Conservation (phyloP, 495 filamentous ascomycete genomes). For the Hyaloscypha variabilis region DNA sequence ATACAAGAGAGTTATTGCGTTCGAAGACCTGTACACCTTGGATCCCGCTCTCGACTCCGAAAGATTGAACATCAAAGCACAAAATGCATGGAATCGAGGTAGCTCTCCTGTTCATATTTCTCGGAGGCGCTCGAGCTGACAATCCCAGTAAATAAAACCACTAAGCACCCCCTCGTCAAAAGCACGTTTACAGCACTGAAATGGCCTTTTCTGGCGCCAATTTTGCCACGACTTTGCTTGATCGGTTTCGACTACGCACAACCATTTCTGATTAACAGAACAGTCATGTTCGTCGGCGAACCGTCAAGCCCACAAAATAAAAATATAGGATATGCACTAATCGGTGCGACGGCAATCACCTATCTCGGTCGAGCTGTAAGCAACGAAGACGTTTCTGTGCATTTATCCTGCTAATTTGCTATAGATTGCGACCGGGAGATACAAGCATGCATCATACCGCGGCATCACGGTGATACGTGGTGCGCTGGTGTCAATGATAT, state of each 20-base stretch:
- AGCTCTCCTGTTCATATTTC: neutral
- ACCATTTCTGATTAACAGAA: conserved; percentile 54
- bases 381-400: neutral
- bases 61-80: neutral
- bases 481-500: conserved; percentile 31
- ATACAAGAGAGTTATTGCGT: neutral
- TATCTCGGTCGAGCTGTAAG: conserved; percentile 49
- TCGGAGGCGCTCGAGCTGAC: conserved; percentile 7
- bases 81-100: neutral
- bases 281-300: conserved; percentile 28
- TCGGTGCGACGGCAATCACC: conserved; percentile 27
- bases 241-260: conserved; percentile 65
- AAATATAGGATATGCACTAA: conserved; percentile 42
- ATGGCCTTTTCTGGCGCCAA: neutral
- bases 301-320: neutral
- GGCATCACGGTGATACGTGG: conserved; percentile 33
- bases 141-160: conserved; percentile 8
- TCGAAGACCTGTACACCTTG: neutral
- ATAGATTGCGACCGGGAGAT: conserved; percentile 20
- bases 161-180: neutral
- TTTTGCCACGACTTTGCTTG: conserved; percentile 50
- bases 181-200: neutral
- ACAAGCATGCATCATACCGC: conserved; percentile 22
- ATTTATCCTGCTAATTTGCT: neutral
- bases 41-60: neutral